A percentile compares a stretch with the other conserved stretches of the same genome.
These are phyloP conservation scores for Rhododendron kiyosumense DNA, from an alignment of 148 eudicot genomes.

Conservation along the genomic window DNA sequence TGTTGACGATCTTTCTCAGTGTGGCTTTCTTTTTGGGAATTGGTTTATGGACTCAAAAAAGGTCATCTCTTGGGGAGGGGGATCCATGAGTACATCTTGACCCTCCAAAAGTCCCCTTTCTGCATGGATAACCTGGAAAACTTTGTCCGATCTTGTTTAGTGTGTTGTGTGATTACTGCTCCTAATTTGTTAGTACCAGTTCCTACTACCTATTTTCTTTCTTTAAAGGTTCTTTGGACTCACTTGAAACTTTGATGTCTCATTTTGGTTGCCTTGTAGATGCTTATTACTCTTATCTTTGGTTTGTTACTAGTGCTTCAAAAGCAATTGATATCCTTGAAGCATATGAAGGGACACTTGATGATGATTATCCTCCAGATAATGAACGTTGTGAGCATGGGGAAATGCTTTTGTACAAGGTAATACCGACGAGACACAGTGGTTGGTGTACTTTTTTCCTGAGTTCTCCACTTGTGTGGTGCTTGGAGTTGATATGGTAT, in stretches of 20 bases:
- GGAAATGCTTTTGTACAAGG: constrained; percentile 99
- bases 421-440: constrained; percentile 10
- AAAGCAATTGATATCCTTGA: constrained; percentile 97
- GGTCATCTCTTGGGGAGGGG: background rate
- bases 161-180: background rate
- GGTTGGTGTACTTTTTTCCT: background rate
- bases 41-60: background rate
- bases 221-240: background rate
- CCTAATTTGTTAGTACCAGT: background rate
- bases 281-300: constrained; percentile 1
- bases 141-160: background rate
- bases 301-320: constrained; percentile 52
- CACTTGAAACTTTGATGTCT: background rate
- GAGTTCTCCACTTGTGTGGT: background rate
- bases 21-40: background rate
- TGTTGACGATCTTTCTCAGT: constrained; percentile 1
- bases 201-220: background rate
- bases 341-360: constrained; percentile 99
- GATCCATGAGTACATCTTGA: background rate
- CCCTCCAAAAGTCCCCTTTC: background rate
- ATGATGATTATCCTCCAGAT: constrained; percentile 95
- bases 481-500: background rate
- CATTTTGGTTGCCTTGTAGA: background rate
- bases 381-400: constrained; percentile 93
- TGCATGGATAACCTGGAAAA: constrained; percentile 7